Base-by-base conservation (phyloP, 2,329 filamentous ascomycete species). In the Phyllosticta paracitricarpa region DNA sequence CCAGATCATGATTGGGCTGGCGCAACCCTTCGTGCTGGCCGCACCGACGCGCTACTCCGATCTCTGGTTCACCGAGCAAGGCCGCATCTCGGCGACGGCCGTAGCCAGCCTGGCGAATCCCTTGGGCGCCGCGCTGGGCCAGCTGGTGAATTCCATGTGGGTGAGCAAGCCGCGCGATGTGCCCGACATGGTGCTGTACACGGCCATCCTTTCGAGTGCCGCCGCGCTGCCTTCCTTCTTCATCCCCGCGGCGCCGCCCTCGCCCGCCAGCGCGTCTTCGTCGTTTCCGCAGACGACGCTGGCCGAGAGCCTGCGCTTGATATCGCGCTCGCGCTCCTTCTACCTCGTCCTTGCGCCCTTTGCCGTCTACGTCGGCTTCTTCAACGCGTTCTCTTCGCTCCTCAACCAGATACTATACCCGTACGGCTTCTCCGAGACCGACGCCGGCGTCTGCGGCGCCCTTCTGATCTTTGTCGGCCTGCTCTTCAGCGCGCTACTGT, bases 11-110 rank as follows among this genome's bases (percentile, higher is more conserved):
- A 91, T 89, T 58, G 94, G 93, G 0, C 81, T 97, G 51, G 86
- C 91, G 0, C 94, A 99, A 71, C 92, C 94, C 0, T 97, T 97
- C 72, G 90, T 96, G 12, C 83, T 97, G 9, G 86, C 88, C 6
- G 91, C 93, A 0, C 93, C 94, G 0, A 93, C 94, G 0, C 81
- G 90, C 64, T 99, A 96, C 75, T 94, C 89, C 60, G 92, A 97
- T 71, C 78, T 96, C 63, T 97, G 94, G 94, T 97, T 97, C 76
- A 92, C 90, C 1, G 86, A 89, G 68, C 78, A 80, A 10, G 93
- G 92, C 7, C 84, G 94, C 60, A 89, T 96, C 12, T 87, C 88
- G 59, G 93, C 93, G 19, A 97, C 93, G 0, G 94, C 93, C 0
- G 70, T 96, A 40, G 87, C 88, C 24, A 92, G 86, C 63, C 76